These are phyloP conservation scores for Diaporthe citrichinensis DNA, from an alignment of 2,329 filamentous ascomycete genomes.

Conservation along the genomic window DNA sequence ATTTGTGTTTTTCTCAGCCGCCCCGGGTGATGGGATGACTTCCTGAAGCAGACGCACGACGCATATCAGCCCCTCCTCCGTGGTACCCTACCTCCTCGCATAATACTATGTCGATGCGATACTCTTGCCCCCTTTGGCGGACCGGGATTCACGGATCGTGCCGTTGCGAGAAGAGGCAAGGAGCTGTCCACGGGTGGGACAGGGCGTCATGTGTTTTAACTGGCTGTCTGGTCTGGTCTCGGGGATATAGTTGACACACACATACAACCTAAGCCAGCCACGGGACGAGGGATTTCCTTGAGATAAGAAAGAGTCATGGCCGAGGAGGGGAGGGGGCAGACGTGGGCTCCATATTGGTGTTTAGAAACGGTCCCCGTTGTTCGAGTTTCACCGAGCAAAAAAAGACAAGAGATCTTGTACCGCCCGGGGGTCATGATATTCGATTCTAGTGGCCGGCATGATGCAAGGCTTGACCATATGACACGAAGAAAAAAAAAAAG, in stretches of 20 bases:
- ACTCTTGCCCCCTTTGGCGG: background rate
- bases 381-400: slow-evolving; percentile 21
- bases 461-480: slow-evolving; percentile 26
- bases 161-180: slow-evolving; percentile 22
- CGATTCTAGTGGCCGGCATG: background rate
- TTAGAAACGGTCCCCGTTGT: slow-evolving; percentile 24
- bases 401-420: slow-evolving; percentile 8
- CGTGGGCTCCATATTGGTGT: slow-evolving; percentile 16
- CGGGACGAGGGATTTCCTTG: background rate
- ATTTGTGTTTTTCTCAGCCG: slow-evolving; percentile 24
- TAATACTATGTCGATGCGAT: background rate
- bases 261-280: background rate
- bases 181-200: background rate
- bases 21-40: slow-evolving; percentile 22
- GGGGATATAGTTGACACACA: slow-evolving; percentile 17
- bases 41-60: slow-evolving; percentile 22
- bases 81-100: background rate
- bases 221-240: slow-evolving; percentile 1
- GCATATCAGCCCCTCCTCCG: background rate
- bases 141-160: slow-evolving; percentile 22
- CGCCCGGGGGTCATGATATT: background rate
- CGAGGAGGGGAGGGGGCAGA: background rate
- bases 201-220: background rate
- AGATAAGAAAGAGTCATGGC: slow-evolving; percentile 25
- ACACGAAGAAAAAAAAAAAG: slow-evolving; percentile 22